Conservation (phyloP, 768 basidiomycete genomes). For the Trichaptum fuscoviolaceum region DNA sequence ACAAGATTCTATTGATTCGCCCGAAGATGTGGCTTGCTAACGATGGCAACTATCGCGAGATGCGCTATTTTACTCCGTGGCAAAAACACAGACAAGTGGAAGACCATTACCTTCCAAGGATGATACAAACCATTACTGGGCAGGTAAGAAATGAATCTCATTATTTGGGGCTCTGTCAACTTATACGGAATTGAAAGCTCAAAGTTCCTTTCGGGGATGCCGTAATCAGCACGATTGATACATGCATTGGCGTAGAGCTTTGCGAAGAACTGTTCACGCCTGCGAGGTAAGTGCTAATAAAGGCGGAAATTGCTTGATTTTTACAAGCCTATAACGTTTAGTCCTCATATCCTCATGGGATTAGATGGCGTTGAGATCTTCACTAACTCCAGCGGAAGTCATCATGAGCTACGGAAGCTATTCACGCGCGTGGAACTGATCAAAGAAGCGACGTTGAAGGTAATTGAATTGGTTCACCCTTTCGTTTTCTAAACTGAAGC, state of each 20-base stretch:
- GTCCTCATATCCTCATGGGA: slow-evolving; percentile 97
- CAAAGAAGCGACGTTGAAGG: slow-evolving; percentile 95
- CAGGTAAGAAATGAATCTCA: slow-evolving; percentile 49
- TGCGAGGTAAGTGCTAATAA: slow-evolving; percentile 53
- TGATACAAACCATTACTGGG: slow-evolving; percentile 82
- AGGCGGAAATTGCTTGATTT: not conserved
- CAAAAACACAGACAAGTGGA: slow-evolving; percentile 83
- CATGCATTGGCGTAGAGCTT: slow-evolving; percentile 93
- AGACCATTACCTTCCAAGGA: slow-evolving; percentile 86
- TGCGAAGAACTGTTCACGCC: slow-evolving; percentile 99
- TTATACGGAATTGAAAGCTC: slow-evolving; percentile 35
- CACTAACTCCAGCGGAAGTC: slow-evolving; percentile 97
- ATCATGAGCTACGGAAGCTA: slow-evolving; percentile 97
- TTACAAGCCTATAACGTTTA: slow-evolving; percentile 24
- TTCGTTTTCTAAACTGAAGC: not conserved
- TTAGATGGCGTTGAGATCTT: slow-evolving; percentile 99
- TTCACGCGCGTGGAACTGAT: slow-evolving; percentile 89
- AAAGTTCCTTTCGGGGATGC: slow-evolving; percentile 97
- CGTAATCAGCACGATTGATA: slow-evolving; percentile 88
- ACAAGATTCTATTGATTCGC: slow-evolving; percentile 87
- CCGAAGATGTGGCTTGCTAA: slow-evolving; percentile 99
- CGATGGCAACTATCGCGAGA: slow-evolving; percentile 92
- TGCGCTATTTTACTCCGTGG: slow-evolving; percentile 95
- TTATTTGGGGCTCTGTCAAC: not conserved
- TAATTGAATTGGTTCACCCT: slow-evolving; percentile 22